These are phyloP conservation scores for Artemisia annua DNA, from an alignment of 129 eudicot genomes.

Conservation along the genomic window DNA sequence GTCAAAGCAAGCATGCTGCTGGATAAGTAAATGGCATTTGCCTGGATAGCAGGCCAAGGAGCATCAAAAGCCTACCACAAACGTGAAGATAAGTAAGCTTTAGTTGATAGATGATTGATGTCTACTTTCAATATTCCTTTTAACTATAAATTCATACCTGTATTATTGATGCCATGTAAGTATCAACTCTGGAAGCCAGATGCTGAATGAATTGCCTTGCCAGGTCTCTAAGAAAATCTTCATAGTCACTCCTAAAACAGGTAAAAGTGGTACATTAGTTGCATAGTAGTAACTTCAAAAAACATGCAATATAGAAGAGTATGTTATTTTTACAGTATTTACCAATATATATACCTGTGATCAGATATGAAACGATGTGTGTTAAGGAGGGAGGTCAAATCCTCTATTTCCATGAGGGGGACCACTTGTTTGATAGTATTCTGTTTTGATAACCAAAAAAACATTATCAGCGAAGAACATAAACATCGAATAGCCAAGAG, in stretches of 20 bases:
- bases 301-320: slow-evolving; percentile 21
- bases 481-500: slow-evolving; percentile 1
- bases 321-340: background rate
- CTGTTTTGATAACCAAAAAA: slow-evolving; percentile 31
- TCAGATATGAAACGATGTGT: slow-evolving; percentile 71
- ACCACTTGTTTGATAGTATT: slow-evolving; percentile 68
- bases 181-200: slow-evolving; percentile 71
- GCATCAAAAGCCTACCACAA: slow-evolving; percentile 91
- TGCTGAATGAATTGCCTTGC: slow-evolving; percentile 70
- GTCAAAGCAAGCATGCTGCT: slow-evolving; percentile 80
- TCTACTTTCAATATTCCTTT: slow-evolving; percentile 1
- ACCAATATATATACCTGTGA: slow-evolving; percentile 57
- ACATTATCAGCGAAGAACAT: too few species aligned
- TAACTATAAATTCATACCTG: slow-evolving; percentile 50
- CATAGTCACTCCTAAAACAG: slow-evolving; percentile 79
- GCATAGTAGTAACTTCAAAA: background rate
- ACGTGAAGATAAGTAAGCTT: background rate
- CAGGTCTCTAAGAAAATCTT: slow-evolving; percentile 85
- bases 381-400: slow-evolving; percentile 55
- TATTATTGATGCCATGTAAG: slow-evolving; percentile 80
- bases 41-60: slow-evolving; percentile 98
- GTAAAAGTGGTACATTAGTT: background rate
- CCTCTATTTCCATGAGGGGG: slow-evolving; percentile 67
- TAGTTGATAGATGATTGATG: background rate
- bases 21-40: slow-evolving; percentile 88